Percentiles rank a stretch among this genome's conserved stretches.
Evolutionary conservation across 768 basidiomycete species (phyloP).

Genomic region (Antrodiella citrinella): DNA sequence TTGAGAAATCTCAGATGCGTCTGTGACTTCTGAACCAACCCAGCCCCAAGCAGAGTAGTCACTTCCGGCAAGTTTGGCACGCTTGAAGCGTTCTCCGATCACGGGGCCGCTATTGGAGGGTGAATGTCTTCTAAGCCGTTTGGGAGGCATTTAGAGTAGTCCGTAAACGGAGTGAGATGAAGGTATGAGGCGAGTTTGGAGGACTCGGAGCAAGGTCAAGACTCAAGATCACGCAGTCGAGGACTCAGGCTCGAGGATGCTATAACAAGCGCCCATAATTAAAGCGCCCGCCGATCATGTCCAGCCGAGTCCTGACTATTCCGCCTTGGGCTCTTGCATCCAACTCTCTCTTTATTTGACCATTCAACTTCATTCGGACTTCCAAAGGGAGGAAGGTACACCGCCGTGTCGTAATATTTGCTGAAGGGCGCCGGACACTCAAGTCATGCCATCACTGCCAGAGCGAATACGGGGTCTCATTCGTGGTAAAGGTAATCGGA

Average conservation of each 20-base stretch:
- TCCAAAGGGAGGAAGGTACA: too few species aligned
- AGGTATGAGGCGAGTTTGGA: not conserved
- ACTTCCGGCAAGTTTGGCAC: conserved; percentile 39
- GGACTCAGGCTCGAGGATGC: too few species aligned
- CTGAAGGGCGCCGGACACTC: not conserved
- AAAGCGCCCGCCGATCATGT: not conserved
- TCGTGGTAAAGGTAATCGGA: conserved; percentile 7
- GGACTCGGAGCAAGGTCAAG: not conserved
- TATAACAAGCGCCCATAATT: not conserved
- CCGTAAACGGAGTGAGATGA: not conserved
- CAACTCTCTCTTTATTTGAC: too few species aligned
- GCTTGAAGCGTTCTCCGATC: conserved; percentile 57
- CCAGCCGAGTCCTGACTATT: too few species aligned
- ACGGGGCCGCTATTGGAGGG: conserved; percentile 33
- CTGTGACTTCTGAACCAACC: conserved; percentile 60
- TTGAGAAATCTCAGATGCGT: conserved; percentile 49
- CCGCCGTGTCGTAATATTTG: too few species aligned
- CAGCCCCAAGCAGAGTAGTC: conserved; percentile 64
- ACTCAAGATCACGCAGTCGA: too few species aligned
- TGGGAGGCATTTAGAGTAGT: conserved; percentile 17
- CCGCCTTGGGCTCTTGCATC: too few species aligned
- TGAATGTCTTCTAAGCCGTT: conserved; percentile 18
- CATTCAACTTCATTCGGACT: too few species aligned
- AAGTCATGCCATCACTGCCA: not conserved
- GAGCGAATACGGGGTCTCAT: not conserved